These are phyloP conservation scores for Solanum peruvianum DNA, from an alignment of 257 asterid genomes.

Conservation along the genomic window DNA sequence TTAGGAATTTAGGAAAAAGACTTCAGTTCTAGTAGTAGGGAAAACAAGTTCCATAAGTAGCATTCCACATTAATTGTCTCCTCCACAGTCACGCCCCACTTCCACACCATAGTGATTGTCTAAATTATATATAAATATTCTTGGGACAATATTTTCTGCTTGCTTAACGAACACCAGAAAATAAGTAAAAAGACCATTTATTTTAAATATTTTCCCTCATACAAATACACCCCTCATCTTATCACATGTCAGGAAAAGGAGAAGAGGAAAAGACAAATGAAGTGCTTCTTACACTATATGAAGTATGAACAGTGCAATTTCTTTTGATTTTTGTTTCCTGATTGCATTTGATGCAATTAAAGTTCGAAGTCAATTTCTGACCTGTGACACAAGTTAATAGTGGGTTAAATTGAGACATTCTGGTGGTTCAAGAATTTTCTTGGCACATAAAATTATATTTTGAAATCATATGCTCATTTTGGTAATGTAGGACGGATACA, in stretches of 20 bases:
- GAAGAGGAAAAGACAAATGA: neutral
- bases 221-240: neutral
- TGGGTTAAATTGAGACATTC: neutral
- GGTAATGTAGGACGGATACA: neutral
- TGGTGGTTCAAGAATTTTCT: neutral
- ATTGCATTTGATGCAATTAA: neutral
- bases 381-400: neutral
- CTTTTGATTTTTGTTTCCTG: neutral
- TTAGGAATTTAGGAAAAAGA: neutral
- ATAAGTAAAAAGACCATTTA: neutral
- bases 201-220: neutral
- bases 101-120: neutral
- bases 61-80: neutral
- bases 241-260: neutral
- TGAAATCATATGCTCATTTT: neutral
- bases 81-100: neutral
- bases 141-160: neutral
- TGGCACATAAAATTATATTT: neutral
- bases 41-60: neutral
- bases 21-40: neutral
- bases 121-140: neutral
- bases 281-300: neutral
- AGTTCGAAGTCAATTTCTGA: neutral
- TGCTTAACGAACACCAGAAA: neutral
- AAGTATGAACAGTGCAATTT: neutral